Percentiles rank a stretch among this genome's conserved stretches.
These are phyloP conservation scores for Agrocybe pediades DNA, from an alignment of 768 basidiomycete species.

Conservation along the genomic window DNA sequence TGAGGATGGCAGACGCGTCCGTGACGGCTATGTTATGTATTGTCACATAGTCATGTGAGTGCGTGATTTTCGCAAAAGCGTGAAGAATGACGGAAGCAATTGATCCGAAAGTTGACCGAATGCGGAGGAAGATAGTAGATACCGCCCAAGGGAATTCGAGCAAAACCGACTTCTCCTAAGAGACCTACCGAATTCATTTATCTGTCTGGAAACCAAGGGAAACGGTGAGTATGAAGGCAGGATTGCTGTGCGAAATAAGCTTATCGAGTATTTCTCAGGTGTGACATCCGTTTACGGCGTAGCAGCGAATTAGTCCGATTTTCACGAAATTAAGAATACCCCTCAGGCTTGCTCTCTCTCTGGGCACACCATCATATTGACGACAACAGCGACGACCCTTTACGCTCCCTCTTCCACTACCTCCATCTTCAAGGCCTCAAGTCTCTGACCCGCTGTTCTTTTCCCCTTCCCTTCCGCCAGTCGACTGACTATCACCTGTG, in stretches of 20 bases:
- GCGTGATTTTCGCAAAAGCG: constrained; percentile 4
- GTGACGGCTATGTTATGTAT: background rate
- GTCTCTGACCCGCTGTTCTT: constrained; percentile 3
- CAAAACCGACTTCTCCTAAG: background rate
- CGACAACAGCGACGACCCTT: constrained; percentile 26
- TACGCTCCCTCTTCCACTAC: too few species aligned
- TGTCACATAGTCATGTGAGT: constrained; percentile 13
- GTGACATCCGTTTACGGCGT: constrained; percentile 3
- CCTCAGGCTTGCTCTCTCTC: constrained; percentile 9
- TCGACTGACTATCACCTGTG: too few species aligned
- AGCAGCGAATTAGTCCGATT: constrained; percentile 14
- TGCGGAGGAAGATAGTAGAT: background rate
- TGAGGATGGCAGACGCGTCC: background rate
- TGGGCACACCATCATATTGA: constrained; percentile 11
- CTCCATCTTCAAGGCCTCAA: too few species aligned
- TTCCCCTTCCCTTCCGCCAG: constrained; percentile 5
- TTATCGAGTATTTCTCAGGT: background rate
- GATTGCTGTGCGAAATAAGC: background rate
- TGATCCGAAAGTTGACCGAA: background rate
- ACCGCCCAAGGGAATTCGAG: too few species aligned
- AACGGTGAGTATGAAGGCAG: too few species aligned
- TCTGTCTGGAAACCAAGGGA: too few species aligned
- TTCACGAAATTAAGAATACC: constrained; percentile 11
- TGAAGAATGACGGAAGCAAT: background rate
- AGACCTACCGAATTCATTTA: too few species aligned